These are phyloP conservation scores for Eucalyptus cloeziana DNA, from an alignment of 345 rosid genomes.

Conservation along the genomic window DNA sequence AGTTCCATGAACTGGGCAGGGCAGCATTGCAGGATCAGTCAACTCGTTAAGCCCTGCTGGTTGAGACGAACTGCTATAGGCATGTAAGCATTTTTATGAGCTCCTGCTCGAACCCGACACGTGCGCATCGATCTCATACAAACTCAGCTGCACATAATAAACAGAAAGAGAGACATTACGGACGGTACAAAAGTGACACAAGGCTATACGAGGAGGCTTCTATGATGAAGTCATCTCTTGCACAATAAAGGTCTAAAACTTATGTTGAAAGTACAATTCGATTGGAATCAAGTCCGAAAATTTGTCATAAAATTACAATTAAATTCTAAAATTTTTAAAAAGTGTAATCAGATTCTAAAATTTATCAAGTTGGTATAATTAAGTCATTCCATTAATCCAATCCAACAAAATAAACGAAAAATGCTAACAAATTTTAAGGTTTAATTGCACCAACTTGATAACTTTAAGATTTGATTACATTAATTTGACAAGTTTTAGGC, in stretches of 20 bases:
- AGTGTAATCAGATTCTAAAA: fast-evolving
- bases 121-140: not conserved
- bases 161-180: not conserved
- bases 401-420: too few relatives aligned
- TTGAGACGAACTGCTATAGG: not conserved
- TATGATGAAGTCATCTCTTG: not conserved
- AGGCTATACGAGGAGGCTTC: not conserved
- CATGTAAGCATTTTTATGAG: not conserved
- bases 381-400: fast-evolving
- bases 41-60: not conserved
- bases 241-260: not conserved
- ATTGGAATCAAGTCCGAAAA: fast-evolving
- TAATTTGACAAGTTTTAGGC: fast-evolving
- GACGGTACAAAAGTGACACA: not conserved
- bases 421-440: fast-evolving
- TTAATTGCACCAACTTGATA: too few relatives aligned
- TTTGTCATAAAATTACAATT: fast-evolving
- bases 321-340: too few relatives aligned
- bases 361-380: fast-evolving
- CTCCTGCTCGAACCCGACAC: not conserved
- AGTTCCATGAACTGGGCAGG: not conserved
- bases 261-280: too few relatives aligned
- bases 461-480: fast-evolving
- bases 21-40: not conserved
- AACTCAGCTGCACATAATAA: not conserved